Percentiles rank a stretch among this genome's conserved stretches.
Evolutionary conservation across 371 early-diverging fungal genomes (phyloP).

Genomic region (Mortierella sp.): DNA sequence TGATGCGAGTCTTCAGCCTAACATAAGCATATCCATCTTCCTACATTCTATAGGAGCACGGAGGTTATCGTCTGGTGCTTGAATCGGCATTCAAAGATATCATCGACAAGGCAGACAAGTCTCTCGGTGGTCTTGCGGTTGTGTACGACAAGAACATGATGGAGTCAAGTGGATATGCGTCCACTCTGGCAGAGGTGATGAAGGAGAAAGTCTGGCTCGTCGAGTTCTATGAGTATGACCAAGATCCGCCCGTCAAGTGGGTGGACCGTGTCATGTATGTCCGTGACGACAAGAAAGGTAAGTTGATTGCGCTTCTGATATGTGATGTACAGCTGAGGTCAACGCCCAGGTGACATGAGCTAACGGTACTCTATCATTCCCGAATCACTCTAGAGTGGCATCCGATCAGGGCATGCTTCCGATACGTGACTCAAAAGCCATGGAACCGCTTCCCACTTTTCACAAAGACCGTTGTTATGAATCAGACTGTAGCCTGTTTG

Average conservation of each 20-base stretch:
- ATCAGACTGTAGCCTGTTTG: conserved; percentile 88
- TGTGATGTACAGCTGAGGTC: no score
- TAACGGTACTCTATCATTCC: not conserved
- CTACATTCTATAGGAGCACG: conserved; percentile 58
- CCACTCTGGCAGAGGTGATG: conserved; percentile 86
- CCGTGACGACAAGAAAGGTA: conserved; percentile 74
- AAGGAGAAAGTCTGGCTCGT: conserved; percentile 90
- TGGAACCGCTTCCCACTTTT: conserved; percentile 92
- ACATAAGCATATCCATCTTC: not conserved
- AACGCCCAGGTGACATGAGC: no score
- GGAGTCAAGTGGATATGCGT: conserved; percentile 93
- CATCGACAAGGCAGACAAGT: conserved; percentile 72
- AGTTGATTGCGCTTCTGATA: no score
- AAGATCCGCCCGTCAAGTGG: conserved; percentile 88
- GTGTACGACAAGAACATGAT: conserved; percentile 92
- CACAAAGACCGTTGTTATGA: conserved; percentile 87
- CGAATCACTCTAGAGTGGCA: conserved; percentile 72
- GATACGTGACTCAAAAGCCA: conserved; percentile 93
- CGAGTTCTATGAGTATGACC: conserved; percentile 81
- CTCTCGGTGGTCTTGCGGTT: conserved; percentile 87
- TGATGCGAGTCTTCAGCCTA: no score
- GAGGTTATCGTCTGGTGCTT: conserved; percentile 84
- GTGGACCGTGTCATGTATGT: conserved; percentile 81
- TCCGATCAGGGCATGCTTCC: conserved; percentile 90
- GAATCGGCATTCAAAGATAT: conserved; percentile 82